phyloP scores from a whole-genome alignment of 2,329 filamentous ascomycete genomes.

The Knufia fluminis region DNA sequence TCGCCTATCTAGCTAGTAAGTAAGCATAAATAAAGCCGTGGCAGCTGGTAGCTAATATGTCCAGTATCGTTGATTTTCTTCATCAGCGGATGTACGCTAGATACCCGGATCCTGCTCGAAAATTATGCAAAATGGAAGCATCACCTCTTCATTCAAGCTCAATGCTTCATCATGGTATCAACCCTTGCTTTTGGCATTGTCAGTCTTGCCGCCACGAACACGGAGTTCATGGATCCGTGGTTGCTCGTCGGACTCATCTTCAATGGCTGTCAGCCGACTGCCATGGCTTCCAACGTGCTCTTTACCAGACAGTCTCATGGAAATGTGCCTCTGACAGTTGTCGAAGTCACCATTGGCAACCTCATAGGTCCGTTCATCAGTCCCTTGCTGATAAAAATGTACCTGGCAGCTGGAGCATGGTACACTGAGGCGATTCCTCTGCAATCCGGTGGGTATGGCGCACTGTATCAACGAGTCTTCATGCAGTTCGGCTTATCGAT shows the following conservation, averaged over 20 bases:
- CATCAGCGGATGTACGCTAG: constrained; percentile 60
- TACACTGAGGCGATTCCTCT: constrained; percentile 50
- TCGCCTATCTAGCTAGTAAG: constrained; percentile 56
- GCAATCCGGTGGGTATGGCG: constrained; percentile 44
- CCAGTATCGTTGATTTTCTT: constrained; percentile 57
- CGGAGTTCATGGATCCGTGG: constrained; percentile 49
- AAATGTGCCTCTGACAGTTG: constrained; percentile 55
- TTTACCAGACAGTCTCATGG: constrained; percentile 63
- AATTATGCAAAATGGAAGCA: constrained; percentile 60
- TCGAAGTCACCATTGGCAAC: constrained; percentile 63
- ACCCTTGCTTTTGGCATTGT: constrained; percentile 50
- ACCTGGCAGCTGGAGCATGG: constrained; percentile 44
- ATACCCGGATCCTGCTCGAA: constrained; percentile 49
- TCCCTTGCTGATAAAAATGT: constrained; percentile 54
- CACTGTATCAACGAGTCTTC: constrained; percentile 58
- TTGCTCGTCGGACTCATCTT: constrained; percentile 60
- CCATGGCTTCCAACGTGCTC: constrained; percentile 63
- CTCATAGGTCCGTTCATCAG: constrained; percentile 59
- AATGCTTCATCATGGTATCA: constrained; percentile 58
- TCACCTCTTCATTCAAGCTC: constrained; percentile 57
- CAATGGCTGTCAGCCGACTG: constrained; percentile 60
- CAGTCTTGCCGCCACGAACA: constrained; percentile 42
- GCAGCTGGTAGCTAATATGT: neutral
- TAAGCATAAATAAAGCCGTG: too few species aligned
- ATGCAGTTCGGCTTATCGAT: constrained; percentile 60